phyloP scores from a whole-genome alignment of 2,329 filamentous ascomycete species.

The Cadophora gregata region DNA sequence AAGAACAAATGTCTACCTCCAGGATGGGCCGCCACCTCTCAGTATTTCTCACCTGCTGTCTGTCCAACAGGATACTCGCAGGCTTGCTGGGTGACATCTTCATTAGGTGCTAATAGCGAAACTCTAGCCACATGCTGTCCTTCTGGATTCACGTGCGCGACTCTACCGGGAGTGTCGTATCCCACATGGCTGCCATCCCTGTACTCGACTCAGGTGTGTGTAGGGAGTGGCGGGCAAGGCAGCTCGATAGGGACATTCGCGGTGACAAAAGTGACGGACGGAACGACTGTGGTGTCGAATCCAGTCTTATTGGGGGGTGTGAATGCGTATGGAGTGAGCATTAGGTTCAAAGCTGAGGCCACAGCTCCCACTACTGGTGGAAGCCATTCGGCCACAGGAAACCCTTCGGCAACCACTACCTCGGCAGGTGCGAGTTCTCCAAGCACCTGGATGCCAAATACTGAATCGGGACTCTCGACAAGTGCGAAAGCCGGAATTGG shows the following conservation, averaged over 20 bases:
- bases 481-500: not conserved
- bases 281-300: not conserved
- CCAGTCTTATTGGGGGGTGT: not conserved
- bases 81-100: not conserved
- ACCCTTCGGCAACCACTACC: not conserved
- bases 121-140: not conserved
- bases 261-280: not conserved
- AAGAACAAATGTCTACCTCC: not conserved
- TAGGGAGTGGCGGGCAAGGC: too few relatives aligned
- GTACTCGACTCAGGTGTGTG: too few relatives aligned
- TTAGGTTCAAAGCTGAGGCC: not conserved
- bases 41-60: not conserved
- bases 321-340: constrained; percentile 4
- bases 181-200: not conserved
- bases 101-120: not conserved
- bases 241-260: not conserved
- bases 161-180: not conserved
- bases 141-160: not conserved
- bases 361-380: not conserved
- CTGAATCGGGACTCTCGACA: not conserved
- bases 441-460: not conserved
- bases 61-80: not conserved
- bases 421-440: not conserved
- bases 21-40: not conserved
- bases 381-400: not conserved